Evolutionary conservation across 139 green algal species (phyloP).

Genomic region (Chlamydomonas sphaeroides): DNA sequence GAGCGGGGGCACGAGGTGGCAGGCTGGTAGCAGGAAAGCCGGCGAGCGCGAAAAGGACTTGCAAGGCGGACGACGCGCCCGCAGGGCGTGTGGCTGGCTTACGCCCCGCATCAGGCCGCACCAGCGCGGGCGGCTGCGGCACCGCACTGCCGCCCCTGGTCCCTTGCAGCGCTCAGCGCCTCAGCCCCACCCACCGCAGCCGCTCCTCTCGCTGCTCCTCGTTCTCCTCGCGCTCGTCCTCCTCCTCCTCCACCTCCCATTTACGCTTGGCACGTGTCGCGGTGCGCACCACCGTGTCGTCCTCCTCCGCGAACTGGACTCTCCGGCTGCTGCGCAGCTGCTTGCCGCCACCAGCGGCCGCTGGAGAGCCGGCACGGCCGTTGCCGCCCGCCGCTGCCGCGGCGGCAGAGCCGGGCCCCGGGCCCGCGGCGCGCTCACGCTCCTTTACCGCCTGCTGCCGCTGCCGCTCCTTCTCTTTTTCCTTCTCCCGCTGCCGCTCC

Average conservation of each 20-base stretch:
- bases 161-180: too few species aligned
- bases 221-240: slow-evolving; percentile 38
- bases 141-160: too few species aligned
- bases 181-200: slow-evolving; percentile 3
- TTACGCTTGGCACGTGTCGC: slow-evolving; percentile 52
- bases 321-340: slow-evolving; percentile 18
- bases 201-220: slow-evolving; percentile 33
- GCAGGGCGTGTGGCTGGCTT: too few species aligned
- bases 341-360: not conserved
- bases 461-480: slow-evolving; percentile 29
- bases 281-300: slow-evolving; percentile 39
- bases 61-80: too few species aligned
- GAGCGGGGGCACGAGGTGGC: not conserved
- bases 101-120: too few species aligned
- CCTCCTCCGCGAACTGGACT: slow-evolving; percentile 31
- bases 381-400: not conserved
- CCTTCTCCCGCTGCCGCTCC: slow-evolving; percentile 49
- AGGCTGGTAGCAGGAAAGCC: too few species aligned
- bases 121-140: too few species aligned
- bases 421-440: not conserved
- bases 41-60: too few species aligned
- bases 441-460: slow-evolving; percentile 34
- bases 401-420: not conserved
- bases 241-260: slow-evolving; percentile 79
- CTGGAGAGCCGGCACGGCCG: slow-evolving; percentile 13